Base-by-base conservation (phyloP, 2,329 filamentous ascomycete species). In the Stagonosporopsis rhizophila region DNA sequence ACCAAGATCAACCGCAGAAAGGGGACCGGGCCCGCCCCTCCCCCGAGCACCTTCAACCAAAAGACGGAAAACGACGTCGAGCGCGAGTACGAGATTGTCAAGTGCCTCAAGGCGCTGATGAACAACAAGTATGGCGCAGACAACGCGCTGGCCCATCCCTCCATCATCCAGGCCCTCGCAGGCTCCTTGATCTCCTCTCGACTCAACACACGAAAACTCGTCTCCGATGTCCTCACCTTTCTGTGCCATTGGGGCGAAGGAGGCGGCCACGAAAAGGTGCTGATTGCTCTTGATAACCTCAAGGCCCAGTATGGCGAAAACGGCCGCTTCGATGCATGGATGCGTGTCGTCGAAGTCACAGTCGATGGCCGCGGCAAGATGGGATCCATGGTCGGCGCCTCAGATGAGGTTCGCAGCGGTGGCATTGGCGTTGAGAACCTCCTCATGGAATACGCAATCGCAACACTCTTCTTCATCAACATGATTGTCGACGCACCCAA, bases 61-160 rank as follows among this genome's bases (percentile, higher is more conserved):
- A 85, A 80, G 55, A 65, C 71, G 7, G 92, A 96, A 67, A 92
- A 90, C 75, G 91, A 94, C 71, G 82, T 95, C 45, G 93, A 97
- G 71, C 87, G 90, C 65, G 93, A 96, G 78, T 98, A 98, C 74
- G 95, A 98, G 73, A 96, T 99, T 61, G 87, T 96, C 73, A 99
- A 99, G 79, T 98, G 95, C 79, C 79, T 99, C 56, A 98, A 98
- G 81, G 92, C 93, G 28, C 79, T 98, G 55, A 96, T 98, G 90
- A 99, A 99, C 86, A 99, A 97, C 85, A 97, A 96, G 75, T 98
- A 96, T 75, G 95, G 95, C 59, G 95, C 95, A 59, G 95, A 99
- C 74, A 93, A 99, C 83, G 95, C 95, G 17, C 82, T 99, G 54
- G 83, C 87, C 58, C 93, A 98, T 73, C 90, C 95, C 72, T 91